Base-by-base conservation (phyloP, 306 rosid genomes). In the Clitoria ternatea region DNA sequence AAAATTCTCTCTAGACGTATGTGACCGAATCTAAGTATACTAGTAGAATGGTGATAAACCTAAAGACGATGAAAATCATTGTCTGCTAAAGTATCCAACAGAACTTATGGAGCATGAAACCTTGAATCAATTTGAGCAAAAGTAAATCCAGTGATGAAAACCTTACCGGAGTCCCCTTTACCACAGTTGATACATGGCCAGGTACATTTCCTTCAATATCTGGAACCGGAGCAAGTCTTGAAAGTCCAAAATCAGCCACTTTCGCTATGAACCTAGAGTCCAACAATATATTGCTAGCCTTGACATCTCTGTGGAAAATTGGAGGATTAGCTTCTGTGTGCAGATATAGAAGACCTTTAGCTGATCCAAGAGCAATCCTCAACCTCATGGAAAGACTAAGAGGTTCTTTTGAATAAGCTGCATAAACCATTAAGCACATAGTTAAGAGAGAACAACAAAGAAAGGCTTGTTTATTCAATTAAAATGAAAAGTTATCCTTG, bases 181-280 rank as follows among this genome's bases (percentile, higher is more conserved):
- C 98, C 7, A 87, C 91, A 1, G 98, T 94, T 12, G 96, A 94
- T 59, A 90, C 84, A 77, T 90, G 91, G 67, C 4, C 80, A 75
- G 97, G 97, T 59, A 77, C 57, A 27, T 42, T 44, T 24, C 97
- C 99, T 67, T 95, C 96, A 26, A 70, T 35, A 75, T 91, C 88
- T 14, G 97, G 92, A 70, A 89, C 85, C 1, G 97, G 99, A 18
- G 99, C 99, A 71, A 89, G 97, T 33, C 89, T 84, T 13, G 99
- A 95, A 77, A 95, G 97, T 78, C 99, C 99, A 81, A 95, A 95
- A 87, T 95, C 99, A 45, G 97, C 85, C 75, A 95, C 97, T 79
- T 95, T 95, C 39, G 96, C 96, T 0, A 20, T 66, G 49, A 78
- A 82, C 64, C 70, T 95, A 4, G 90, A 66, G 75, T 91, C 96